Evolutionary conservation across 73 alveolate genomes (phyloP), one percentile per base, ranked within the genome.

Genomic region (Symbiodinium natans): DNA sequence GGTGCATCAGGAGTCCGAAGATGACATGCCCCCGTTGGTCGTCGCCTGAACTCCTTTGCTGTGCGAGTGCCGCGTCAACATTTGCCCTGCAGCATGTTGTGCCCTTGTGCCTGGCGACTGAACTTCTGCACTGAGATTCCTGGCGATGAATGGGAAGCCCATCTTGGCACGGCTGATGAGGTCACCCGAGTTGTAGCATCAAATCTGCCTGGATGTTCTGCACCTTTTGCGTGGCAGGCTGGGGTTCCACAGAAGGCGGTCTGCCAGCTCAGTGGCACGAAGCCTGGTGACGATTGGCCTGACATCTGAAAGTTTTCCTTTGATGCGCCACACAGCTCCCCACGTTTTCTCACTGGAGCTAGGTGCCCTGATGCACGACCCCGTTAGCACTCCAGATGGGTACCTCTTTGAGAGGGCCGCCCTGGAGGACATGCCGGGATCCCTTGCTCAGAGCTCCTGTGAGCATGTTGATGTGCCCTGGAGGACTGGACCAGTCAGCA

Each of bases 401-500:
- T 75, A 92, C 34, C 83, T 75, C 68, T 92, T 92, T 63, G 98
- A 92, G 82, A n/a, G 98, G 83, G 98, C 92, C 36, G 98, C 98
- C 19, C 42, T 92, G 21, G 98, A 92, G 98, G 98, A 31, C n/a
- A 0, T 15, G 15, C 54, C 59, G 40, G 36, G 39, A 13, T n/a
- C 40, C 10, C 83, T 8, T 19, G 29, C 33, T 29, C 29, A 71
- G 27, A 1, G 75, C 31, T 29, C 17, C 1, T 21, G 31, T 21
- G 31, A 56, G 75, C 75, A 56, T 21, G 75, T 29, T 29, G 27
- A 56, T 2, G 5, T 56, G 31, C 75, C 31, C 25, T 25, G 23
- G 80, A 90, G 96, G 96, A 90, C 87, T 90, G 96, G 96, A 90
- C 77, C 46, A 90, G 96, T 88, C 96, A 90, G 77, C 96, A 90